Evolutionary conservation across 1,284 basidiomycete genomes (phyloP), one percentile per base, ranked within the genome.

Genomic region (Cerioporus squamosus): DNA sequence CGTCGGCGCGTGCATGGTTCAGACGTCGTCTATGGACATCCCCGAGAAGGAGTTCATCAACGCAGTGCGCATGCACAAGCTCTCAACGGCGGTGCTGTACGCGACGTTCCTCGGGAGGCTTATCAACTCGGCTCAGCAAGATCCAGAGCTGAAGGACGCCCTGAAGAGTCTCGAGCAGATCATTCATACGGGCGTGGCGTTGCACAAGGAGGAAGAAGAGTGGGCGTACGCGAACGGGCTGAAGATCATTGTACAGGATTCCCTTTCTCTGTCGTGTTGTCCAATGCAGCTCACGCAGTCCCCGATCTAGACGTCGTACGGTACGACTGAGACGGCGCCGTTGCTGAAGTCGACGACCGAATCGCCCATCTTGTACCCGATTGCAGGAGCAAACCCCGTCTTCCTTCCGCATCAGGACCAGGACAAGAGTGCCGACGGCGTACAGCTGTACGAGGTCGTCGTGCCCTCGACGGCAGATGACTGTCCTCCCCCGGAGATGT

Each of bases 371-470:
- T 51, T 64, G 0, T 52, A 44, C 8, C 56, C 55, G 8, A 29
- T 60, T 5, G 24, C 17, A 5, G 59, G 59, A n/a, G 36, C 54
- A 2, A 42, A 49, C 45, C 42, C 51, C 17, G 54, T 43, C 14
- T 60, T 60, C 43, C 33, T 60, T 14, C 59, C 59, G 1, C 26
- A 46, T 49, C 31, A 48, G 15, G 42, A 55, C 15, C 22, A 44
- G 7, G 54, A 53, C 10, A 36, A 43, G 6, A 39, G 40, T 18
- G 23, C 39, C 12, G 39, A 24, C n/a, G 60, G 44, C 5, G 44
- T 48, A 4, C n/a, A 51, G 14, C 50, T 64, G 22, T 62, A 57
- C 58, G 59, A 64, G 38, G 33, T 64, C 26, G 60, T 57, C 46
- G 57, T 64, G 5, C 53, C 62, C 2, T 22, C 48, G 1, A 31